Evolutionary conservation across 257 asterid species (phyloP), one percentile per base, ranked within the genome.

Genomic region (Solanum gandarillasii): DNA sequence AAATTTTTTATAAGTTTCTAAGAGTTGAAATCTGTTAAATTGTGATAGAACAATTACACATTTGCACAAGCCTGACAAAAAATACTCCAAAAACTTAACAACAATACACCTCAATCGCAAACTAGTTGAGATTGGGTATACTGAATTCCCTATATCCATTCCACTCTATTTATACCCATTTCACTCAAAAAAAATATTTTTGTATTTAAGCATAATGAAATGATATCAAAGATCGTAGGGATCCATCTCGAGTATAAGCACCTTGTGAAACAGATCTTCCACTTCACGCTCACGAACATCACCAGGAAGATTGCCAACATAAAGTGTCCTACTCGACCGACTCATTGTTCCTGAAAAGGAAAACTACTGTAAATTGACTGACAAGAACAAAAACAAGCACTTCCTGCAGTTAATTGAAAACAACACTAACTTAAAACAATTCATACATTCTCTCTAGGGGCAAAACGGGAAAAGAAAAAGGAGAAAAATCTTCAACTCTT

Each of bases 221-320:
- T 12, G 8, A 82, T 9, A 82, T 82, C 85, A 67, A 31, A 82
- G 67, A 18, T 18, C 2, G 29, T 48, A 48, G 70, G 43, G 6
- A 27, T 5, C 31, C 29, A 82, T 46, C 39, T 16, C 18, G 39
- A 16, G 41, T 31, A 29, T 16, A 79, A 4, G 70, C 43, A 94
- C 99, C 99, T 96, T 97, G 95, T 96, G 92, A 89, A 97, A 97
- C 90, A 97, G 86, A 91, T 96, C 99, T 87, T 97, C 99, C 76
- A 97, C 98, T 92, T 97, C 98, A 9, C 99, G 95, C 92, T 97
- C 99, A 23, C 99, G 98, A 83, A 94, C 93, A 90, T 96, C 99
- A 25, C 99, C 99, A 6, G 99, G 99, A 89, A 97, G 99, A 93
- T 97, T 97, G 55, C 99, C 99, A 18, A 97, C 98, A 43, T 97